Base-by-base conservation (phyloP, 495 filamentous ascomycete genomes). In the Talaromyces liani region DNA sequence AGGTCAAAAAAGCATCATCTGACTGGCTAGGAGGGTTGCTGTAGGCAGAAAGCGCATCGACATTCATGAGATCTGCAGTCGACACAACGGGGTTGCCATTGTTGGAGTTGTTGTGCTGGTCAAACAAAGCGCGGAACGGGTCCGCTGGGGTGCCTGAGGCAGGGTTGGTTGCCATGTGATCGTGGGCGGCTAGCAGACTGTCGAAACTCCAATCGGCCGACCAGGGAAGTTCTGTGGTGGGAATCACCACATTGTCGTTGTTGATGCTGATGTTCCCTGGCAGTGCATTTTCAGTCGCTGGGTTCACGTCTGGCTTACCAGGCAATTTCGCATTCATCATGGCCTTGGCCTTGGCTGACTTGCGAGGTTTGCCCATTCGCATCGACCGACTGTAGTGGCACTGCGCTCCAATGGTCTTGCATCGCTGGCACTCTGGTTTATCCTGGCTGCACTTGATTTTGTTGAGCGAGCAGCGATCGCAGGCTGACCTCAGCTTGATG, bases 361-460 rank as follows among this genome's bases (percentile, higher is more conserved):
- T 69, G 39, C 49, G 65, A 4, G 67, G 67, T 33, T 65, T 66
- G 9, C 67, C 67, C 27, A 59, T 65, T 22, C 64, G 62, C 60
- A 63, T 60, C 20, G 64, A 54, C n/a, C 64, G 64, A 31, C 67
- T 69, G 39, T 69, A 69, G 51, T 66, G 41, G 41, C 67, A 69
- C n/a, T 34, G 58, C 1, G 66, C 24, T 2, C 66, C 63, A 20
- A 61, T 67, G 6, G 22, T 65, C 31, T 58, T 47, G 49, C 68
- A 70, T 64, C 66, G 61, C 54, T 64, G 65, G 22, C 68, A 70
- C 20, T 53, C 45, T 4, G 66, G 68, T n/a, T 70, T 70, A 20
- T 70, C 68, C 47, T 65, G 66, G 60, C 66, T 68, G 47, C 68
- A 70, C 31, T 67, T 64, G 39, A 70, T 47, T 27, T 70, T 70